Percentiles rank a stretch among this genome's conserved stretches.
These are phyloP conservation scores for Helianthus tuberosus DNA, from an alignment of 129 eudicot species.

Conservation along the genomic window DNA sequence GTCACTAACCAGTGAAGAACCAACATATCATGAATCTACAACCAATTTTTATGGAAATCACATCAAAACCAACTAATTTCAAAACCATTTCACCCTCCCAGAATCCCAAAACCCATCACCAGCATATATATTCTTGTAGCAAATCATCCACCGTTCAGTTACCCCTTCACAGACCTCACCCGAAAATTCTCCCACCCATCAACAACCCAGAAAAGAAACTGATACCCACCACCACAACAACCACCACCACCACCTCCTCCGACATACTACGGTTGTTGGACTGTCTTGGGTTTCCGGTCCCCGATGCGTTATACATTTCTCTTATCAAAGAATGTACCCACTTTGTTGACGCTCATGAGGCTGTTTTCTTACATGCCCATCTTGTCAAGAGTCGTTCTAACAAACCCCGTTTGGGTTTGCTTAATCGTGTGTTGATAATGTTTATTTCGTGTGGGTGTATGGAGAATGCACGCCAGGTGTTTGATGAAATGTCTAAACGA, in stretches of 20 bases:
- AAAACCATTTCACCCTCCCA: background rate
- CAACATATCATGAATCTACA: conserved; percentile 3
- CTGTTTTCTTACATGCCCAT: conserved; percentile 52
- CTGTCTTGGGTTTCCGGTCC: conserved; percentile 51
- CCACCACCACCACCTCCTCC: conserved; percentile 43
- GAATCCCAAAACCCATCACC: conserved; percentile 22
- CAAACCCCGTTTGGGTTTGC: conserved; percentile 33
- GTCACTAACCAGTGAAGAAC: background rate
- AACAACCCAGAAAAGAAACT: conserved; percentile 15
- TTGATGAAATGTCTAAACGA: conserved; percentile 62
- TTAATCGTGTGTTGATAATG: conserved; percentile 61
- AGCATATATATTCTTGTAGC: background rate
- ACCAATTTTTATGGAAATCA: conserved; percentile 15
- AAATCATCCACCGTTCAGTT: conserved; percentile 34
- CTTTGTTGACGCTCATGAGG: conserved; percentile 35
- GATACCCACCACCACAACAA: conserved; percentile 22
- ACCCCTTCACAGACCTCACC: conserved; percentile 49
- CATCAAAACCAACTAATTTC: background rate
- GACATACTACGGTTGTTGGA: conserved; percentile 75
- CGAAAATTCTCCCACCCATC: conserved; percentile 36
- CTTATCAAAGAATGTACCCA: conserved; percentile 74
- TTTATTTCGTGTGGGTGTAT: conserved; percentile 45
- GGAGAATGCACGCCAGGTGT: conserved; percentile 63
- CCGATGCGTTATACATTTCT: conserved; percentile 59
- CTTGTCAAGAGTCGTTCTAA: conserved; percentile 33